phyloP scores from a whole-genome alignment of 495 filamentous ascomycete species.

The Beverwykella pulmonaria region DNA sequence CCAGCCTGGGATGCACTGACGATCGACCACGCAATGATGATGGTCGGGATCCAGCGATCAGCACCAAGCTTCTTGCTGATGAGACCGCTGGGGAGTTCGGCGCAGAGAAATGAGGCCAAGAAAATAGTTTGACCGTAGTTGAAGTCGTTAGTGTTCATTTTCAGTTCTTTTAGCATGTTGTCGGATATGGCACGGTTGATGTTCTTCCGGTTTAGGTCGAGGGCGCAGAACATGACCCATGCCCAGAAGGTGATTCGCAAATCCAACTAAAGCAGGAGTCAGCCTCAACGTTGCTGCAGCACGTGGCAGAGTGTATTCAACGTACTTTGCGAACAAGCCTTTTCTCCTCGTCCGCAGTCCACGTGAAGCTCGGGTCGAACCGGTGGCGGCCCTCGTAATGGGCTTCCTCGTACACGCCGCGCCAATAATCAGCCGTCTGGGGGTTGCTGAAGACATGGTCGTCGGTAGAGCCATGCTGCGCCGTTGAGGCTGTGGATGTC shows the following conservation, averaged over 20 bases:
- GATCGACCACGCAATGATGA: conserved; percentile 52
- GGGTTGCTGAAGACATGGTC: conserved; percentile 14
- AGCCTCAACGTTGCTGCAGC: conserved; percentile 6
- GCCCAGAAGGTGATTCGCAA: conserved; percentile 14
- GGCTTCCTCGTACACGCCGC: conserved; percentile 43
- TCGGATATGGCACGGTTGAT: conserved; percentile 50
- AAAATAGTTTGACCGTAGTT: conserved; percentile 44
- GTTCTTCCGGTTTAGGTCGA: conserved; percentile 41
- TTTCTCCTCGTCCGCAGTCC: conserved; percentile 55
- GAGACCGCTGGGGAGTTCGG: conserved; percentile 54
- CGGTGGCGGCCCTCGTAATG: conserved; percentile 60
- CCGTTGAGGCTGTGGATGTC: neutral
- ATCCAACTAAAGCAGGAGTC: conserved; percentile 14
- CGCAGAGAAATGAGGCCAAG: conserved; percentile 51
- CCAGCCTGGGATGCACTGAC: conserved; percentile 49
- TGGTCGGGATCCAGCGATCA: conserved; percentile 52
- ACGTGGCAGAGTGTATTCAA: neutral
- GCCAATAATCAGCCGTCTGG: conserved; percentile 29
- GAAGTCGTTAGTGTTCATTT: conserved; percentile 50
- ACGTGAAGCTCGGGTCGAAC: conserved; percentile 55
- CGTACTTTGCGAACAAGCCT: conserved; percentile 50
- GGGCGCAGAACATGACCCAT: conserved; percentile 21
- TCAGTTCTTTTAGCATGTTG: conserved; percentile 42
- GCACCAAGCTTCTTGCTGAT: conserved; percentile 55
- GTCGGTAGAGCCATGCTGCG: conserved; percentile 9